Percentiles rank a stretch among this genome's conserved stretches.
phyloP scores from a whole-genome alignment of 371 early-diverging fungal species.

The Syncephalastrum sp. region DNA sequence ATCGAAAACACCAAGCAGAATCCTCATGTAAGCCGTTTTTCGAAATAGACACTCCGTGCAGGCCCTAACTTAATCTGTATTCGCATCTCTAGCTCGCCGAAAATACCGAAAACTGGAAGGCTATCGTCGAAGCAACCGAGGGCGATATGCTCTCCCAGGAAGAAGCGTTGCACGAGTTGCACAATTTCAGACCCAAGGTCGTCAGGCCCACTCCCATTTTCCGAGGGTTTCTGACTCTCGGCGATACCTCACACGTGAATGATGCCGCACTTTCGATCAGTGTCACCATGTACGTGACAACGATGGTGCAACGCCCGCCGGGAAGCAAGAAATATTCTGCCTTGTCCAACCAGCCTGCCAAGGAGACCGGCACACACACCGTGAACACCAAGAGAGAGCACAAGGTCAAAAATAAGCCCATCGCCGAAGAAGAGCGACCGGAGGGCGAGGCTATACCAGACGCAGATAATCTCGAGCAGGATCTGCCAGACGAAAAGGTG shows the following conservation, averaged over 20 bases:
- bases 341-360: conserved; percentile 38
- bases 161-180: conserved; percentile 23
- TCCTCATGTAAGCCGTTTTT: no score
- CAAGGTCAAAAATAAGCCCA: background rate
- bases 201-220: conserved; percentile 59
- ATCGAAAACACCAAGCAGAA: no score
- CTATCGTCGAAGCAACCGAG: background rate
- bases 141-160: background rate
- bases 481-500: conserved; percentile 22
- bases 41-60: background rate
- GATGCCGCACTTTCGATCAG: conserved; percentile 47
- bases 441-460: conserved; percentile 23
- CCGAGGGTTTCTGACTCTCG: conserved; percentile 56
- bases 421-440: conserved; percentile 6
- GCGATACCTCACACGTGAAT: conserved; percentile 38
- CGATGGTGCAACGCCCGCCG: conserved; percentile 49
- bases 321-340: conserved; percentile 62
- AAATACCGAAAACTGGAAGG: background rate
- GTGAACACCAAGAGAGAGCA: background rate
- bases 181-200: conserved; percentile 47
- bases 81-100: background rate
- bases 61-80: background rate
- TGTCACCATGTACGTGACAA: conserved; percentile 58
- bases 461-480: conserved; percentile 19
- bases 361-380: conserved; percentile 14